Percentiles rank a stretch among this genome's conserved stretches.
Evolutionary conservation across 2,329 filamentous ascomycete genomes (phyloP).

Genomic region (Setomelanomma holmii): DNA sequence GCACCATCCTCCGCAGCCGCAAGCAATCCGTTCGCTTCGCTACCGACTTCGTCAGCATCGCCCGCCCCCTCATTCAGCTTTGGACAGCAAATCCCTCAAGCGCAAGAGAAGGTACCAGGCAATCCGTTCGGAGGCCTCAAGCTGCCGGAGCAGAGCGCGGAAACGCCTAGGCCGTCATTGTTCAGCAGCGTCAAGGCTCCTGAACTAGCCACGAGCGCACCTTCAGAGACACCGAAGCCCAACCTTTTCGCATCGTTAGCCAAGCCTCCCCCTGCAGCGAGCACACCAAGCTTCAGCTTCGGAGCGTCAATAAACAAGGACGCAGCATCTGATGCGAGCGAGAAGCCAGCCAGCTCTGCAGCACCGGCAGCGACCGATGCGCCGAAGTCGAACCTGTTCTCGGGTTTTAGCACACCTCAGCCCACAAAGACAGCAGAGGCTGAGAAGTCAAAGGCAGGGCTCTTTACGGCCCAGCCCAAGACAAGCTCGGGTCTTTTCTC

Average conservation of each 20-base stretch:
- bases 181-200: constrained; percentile 16
- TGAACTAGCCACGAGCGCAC: too few relatives aligned
- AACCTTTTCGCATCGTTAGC: constrained; percentile 27
- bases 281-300: constrained; percentile 19
- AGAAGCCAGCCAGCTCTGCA: neutral
- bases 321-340: neutral
- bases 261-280: constrained; percentile 18
- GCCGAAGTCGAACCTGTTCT: constrained; percentile 24
- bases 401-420: constrained; percentile 33
- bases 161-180: constrained; percentile 11
- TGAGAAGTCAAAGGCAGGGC: constrained; percentile 20
- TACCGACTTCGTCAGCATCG: constrained; percentile 14
- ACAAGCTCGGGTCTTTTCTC: constrained; percentile 28
- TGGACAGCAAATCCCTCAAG: constrained; percentile 17
- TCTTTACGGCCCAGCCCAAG: constrained; percentile 30
- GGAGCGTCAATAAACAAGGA: constrained; percentile 21
- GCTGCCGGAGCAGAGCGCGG: constrained; percentile 7
- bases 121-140: constrained; percentile 26
- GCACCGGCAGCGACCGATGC: constrained; percentile 11
- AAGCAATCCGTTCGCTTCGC: constrained; percentile 22
- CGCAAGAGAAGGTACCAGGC: constrained; percentile 16
- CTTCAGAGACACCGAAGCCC: too few relatives aligned
- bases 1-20: constrained; percentile 13
- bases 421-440: constrained; percentile 22
- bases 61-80: constrained; percentile 15